Percentiles rank a stretch among this genome's conserved stretches.
Conservation (phyloP, 257 asterid genomes). For the Rubia yunnanensis region DNA sequence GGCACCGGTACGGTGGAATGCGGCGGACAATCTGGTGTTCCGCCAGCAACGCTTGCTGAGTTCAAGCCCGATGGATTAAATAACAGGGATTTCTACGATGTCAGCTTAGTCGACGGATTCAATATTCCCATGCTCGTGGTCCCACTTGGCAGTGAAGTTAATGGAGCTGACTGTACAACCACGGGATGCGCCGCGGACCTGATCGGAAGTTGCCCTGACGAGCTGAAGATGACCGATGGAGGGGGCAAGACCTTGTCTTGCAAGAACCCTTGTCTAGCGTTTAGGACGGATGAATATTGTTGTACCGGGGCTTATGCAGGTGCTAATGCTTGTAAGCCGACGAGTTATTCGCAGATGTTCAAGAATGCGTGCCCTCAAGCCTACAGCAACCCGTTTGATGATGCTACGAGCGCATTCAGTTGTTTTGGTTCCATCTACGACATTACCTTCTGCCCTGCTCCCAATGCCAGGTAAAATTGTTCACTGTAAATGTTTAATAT, state of each 20-base stretch:
- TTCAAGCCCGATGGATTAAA: slow-evolving; percentile 61
- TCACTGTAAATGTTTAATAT: no score
- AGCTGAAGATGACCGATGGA: slow-evolving; percentile 42
- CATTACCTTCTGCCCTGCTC: slow-evolving; percentile 75
- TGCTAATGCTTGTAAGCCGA: slow-evolving; percentile 60
- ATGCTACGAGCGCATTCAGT: slow-evolving; percentile 62
- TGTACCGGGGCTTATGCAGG: slow-evolving; percentile 65
- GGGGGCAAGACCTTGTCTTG: slow-evolving; percentile 58
- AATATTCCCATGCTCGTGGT: slow-evolving; percentile 80
- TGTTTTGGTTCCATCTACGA: slow-evolving; percentile 55
- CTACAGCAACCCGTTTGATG: slow-evolving; percentile 77
- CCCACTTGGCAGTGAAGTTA: slow-evolving; percentile 67
- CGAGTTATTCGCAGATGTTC: slow-evolving; percentile 48
- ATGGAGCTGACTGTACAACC: slow-evolving; percentile 45
- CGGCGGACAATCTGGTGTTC: slow-evolving; percentile 48
- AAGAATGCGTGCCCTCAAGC: slow-evolving; percentile 81
- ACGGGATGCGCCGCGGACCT: slow-evolving; percentile 60
- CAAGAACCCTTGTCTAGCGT: slow-evolving; percentile 85
- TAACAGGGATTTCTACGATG: slow-evolving; percentile 67
- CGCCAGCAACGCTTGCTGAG: slow-evolving; percentile 85
- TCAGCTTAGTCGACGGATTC: slow-evolving; percentile 88
- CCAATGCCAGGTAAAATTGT: slow-evolving; percentile 50
- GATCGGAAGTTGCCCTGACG: slow-evolving; percentile 65
- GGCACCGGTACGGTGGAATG: slow-evolving; percentile 81
- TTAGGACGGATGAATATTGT: slow-evolving; percentile 54